Evolutionary conservation across 495 filamentous ascomycete genomes (phyloP).

Genomic region (Cryomyces antarcticus): DNA sequence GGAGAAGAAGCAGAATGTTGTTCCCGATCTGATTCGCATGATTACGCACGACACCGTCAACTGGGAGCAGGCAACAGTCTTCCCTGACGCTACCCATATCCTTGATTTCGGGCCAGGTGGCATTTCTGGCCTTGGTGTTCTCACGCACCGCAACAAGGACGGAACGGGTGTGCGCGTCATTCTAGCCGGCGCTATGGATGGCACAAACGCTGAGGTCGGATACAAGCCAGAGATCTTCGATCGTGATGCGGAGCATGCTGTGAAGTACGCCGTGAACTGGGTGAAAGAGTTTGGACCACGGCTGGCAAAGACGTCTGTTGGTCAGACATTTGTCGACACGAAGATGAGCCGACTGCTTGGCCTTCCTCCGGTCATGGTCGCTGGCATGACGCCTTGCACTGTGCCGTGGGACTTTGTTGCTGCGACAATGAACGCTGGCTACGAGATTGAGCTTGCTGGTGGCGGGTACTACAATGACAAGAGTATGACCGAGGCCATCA

Average conservation of each 20-base stretch:
- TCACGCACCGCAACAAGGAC: constrained; percentile 96
- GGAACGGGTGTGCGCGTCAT: constrained; percentile 92
- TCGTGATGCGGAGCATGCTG: constrained; percentile 74
- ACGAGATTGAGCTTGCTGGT: constrained; percentile 76
- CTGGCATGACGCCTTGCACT: constrained; percentile 90
- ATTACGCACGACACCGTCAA: constrained; percentile 82
- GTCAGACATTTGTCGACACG: constrained; percentile 82
- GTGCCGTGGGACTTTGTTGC: constrained; percentile 91
- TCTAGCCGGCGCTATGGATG: constrained; percentile 75
- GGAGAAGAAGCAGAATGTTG: constrained; percentile 42
- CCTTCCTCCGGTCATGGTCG: constrained; percentile 76
- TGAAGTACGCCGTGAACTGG: constrained; percentile 96
- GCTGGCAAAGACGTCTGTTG: constrained; percentile 67
- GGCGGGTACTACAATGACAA: constrained; percentile 89
- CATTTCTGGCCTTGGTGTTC: constrained; percentile 85
- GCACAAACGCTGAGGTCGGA: constrained; percentile 73
- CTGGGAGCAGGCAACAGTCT: constrained; percentile 85
- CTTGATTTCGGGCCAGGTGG: constrained; percentile 93
- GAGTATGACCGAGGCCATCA: constrained; percentile 71
- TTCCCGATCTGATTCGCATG: constrained; percentile 71
- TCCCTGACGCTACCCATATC: constrained; percentile 77
- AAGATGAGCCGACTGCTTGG: constrained; percentile 92
- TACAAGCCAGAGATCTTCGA: constrained; percentile 97
- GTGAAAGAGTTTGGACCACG: constrained; percentile 85
- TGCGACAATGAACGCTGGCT: constrained; percentile 89